phyloP scores from a whole-genome alignment of 257 asterid genomes.

The Ilex asprella region DNA sequence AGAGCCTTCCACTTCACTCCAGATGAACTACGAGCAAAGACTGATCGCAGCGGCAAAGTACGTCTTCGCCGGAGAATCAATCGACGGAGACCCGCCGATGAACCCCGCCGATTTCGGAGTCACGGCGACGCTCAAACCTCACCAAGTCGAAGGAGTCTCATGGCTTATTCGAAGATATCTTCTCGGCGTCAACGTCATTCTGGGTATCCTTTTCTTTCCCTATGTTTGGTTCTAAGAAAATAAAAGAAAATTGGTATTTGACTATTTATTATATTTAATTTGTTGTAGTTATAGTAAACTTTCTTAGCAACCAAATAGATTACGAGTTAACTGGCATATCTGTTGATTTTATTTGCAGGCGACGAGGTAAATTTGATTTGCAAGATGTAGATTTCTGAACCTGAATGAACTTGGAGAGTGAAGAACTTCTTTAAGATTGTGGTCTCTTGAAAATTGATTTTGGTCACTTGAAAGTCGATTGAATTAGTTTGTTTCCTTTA shows the following conservation, averaged over 20 bases:
- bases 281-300: too few relatives aligned
- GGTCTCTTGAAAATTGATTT: not conserved
- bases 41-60: constrained; percentile 70
- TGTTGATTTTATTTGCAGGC: constrained; percentile 44
- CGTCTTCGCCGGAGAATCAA: constrained; percentile 47
- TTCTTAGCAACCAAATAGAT: not conserved
- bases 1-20: not conserved
- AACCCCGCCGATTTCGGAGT: constrained; percentile 40
- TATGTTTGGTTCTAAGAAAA: not conserved
- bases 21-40: constrained; percentile 68
- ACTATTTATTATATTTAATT: too few relatives aligned
- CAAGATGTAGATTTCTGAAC: not conserved
- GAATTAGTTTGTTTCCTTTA: not conserved
- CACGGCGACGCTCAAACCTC: constrained; percentile 68
- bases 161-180: constrained; percentile 82
- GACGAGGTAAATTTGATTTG: constrained; percentile 61
- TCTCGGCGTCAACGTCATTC: constrained; percentile 84
- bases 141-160: constrained; percentile 76
- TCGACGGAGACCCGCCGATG: constrained; percentile 23
- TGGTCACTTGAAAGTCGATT: not conserved
- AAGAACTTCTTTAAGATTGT: constrained; percentile 5
- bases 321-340: not conserved
- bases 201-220: constrained; percentile 38
- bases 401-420: constrained; percentile 11
- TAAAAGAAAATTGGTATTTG: not conserved